Percentiles rank a stretch among this genome's conserved stretches.
These are phyloP conservation scores for Lycium ferocissimum DNA, from an alignment of 257 asterid genomes.

Conservation along the genomic window DNA sequence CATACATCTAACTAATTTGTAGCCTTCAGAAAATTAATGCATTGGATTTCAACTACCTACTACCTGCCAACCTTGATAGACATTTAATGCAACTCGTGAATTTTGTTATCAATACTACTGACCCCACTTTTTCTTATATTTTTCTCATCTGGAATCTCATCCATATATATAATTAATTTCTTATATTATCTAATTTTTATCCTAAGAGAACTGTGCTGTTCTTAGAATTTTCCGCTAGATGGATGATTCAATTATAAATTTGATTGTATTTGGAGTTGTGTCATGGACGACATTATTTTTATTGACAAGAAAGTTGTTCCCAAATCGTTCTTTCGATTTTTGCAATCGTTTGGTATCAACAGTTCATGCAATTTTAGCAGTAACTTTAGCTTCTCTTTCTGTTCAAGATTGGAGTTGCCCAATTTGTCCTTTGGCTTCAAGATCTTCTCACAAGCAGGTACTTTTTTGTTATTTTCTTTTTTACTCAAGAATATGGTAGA, in stretches of 20 bases:
- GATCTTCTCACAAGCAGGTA: constrained; percentile 77
- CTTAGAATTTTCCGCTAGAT: constrained; percentile 29
- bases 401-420: constrained; percentile 86
- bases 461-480: background rate
- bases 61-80: background rate
- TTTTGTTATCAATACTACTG: background rate
- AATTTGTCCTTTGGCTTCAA: constrained; percentile 71
- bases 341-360: constrained; percentile 81
- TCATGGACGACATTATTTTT: constrained; percentile 75
- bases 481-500: too few relatives aligned
- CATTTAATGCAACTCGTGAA: background rate
- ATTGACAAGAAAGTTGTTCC: constrained; percentile 44
- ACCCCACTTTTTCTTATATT: background rate
- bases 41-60: background rate
- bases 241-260: constrained; percentile 61
- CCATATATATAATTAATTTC: background rate
- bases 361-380: constrained; percentile 64
- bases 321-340: constrained; percentile 72
- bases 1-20: background rate
- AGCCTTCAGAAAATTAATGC: background rate
- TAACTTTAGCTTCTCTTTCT: constrained; percentile 60
- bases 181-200: background rate
- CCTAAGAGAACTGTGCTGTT: background rate
- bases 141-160: background rate
- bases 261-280: constrained; percentile 52